A percentile compares a stretch with the other conserved stretches of the same genome.
Evolutionary conservation across 2,329 filamentous ascomycete species (phyloP).

Genomic region (Aspergillus vadensis): DNA sequence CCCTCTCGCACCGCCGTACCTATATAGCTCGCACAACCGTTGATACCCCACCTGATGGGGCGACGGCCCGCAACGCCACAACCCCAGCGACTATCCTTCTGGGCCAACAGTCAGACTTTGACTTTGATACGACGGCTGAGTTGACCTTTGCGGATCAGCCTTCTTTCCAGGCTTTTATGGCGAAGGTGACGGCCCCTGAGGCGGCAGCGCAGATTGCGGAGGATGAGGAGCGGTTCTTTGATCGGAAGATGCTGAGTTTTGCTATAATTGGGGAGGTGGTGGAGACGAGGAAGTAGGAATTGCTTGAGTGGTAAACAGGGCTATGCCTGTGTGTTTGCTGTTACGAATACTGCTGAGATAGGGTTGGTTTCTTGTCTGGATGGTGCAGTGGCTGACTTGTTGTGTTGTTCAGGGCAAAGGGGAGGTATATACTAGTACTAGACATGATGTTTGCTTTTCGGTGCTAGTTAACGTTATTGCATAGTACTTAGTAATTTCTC

Average conservation of each 20-base stretch:
- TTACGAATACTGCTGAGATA: no score
- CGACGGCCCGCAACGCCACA: slow-evolving; percentile 17
- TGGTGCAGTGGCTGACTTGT: no score
- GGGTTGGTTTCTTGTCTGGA: no score
- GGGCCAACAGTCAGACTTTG: slow-evolving; percentile 24
- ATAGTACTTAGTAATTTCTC: no score
- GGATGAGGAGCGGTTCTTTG: slow-evolving; percentile 27
- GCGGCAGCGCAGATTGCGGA: slow-evolving; percentile 21
- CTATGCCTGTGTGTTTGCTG: no score
- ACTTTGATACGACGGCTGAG: slow-evolving; percentile 24
- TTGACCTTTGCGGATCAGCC: slow-evolving; percentile 23
- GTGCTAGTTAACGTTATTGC: no score
- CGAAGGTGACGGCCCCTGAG: slow-evolving; percentile 20
- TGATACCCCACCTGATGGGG: slow-evolving; percentile 9
- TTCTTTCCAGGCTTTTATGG: slow-evolving; percentile 20
- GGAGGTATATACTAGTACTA: no score
- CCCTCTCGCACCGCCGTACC: slow-evolving; percentile 23
- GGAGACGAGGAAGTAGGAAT: background rate
- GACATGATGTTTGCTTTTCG: background rate
- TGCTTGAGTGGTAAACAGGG: no score
- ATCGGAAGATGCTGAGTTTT: slow-evolving; percentile 14
- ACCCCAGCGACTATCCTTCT: slow-evolving; percentile 22
- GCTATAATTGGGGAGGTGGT: background rate
- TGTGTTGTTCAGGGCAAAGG: no score
- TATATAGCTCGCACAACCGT: slow-evolving; percentile 21